Conservation (phyloP, 176 grass and related monocot genomes). For the Cenchrus americanus region DNA sequence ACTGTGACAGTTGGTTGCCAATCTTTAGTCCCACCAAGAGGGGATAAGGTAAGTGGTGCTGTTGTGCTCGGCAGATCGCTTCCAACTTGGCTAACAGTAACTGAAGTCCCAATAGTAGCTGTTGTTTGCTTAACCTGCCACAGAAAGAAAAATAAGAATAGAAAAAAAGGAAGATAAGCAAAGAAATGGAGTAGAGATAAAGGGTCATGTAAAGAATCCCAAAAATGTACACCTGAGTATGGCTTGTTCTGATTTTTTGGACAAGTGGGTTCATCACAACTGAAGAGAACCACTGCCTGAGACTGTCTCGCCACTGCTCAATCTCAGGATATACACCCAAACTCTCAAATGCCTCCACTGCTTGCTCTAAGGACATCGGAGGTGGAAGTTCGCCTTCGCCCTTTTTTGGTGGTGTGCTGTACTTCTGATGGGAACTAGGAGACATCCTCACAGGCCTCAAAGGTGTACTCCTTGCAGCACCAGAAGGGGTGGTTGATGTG, state of each 20-base stretch:
- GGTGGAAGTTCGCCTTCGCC: conserved; percentile 86
- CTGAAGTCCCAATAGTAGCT: conserved; percentile 62
- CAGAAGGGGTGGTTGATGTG: conserved; percentile 64
- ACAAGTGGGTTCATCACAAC: conserved; percentile 79
- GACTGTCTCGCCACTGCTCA: conserved; percentile 80
- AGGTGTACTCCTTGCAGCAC: conserved; percentile 74
- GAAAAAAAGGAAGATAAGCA: conserved; percentile 16
- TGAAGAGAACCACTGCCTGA: conserved; percentile 96
- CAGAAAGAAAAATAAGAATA: conserved; percentile 18
- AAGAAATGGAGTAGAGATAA: conserved; percentile 21
- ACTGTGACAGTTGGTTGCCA: conserved; percentile 82
- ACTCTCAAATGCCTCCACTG: conserved; percentile 68
- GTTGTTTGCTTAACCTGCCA: conserved; percentile 90
- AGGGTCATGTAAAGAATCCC: conserved; percentile 1
- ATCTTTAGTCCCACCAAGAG: conserved; percentile 72
- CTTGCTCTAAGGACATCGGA: conserved; percentile 89
- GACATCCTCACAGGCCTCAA: conserved; percentile 93
- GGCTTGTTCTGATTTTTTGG: conserved; percentile 80
- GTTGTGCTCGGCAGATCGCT: conserved; percentile 58
- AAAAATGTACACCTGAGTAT: conserved; percentile 71
- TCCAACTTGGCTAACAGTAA: conserved; percentile 93
- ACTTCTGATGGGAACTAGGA: conserved; percentile 81
- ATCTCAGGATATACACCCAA: conserved; percentile 90
- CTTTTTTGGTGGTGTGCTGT: conserved; percentile 80
- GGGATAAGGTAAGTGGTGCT: conserved; percentile 62